phyloP scores from a whole-genome alignment of 1,284 basidiomycete species.

The Farysia itapuensis region DNA sequence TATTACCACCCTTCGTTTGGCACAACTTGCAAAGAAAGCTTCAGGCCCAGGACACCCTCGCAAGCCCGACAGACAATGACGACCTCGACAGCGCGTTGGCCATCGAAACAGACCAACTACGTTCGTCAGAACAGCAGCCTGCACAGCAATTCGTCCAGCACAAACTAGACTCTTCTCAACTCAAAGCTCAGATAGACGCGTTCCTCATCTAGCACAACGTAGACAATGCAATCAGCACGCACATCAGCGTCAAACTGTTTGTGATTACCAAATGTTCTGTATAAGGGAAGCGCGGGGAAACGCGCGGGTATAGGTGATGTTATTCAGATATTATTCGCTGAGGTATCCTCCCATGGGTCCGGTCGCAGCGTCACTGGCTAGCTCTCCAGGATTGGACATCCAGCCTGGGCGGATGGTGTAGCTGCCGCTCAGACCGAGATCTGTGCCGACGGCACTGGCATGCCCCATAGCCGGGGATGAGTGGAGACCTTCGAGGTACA shows the following conservation, averaged over 20 bases:
- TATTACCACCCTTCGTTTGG: conserved; percentile 13
- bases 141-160: conserved; percentile 3
- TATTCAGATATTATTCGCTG: too few species aligned
- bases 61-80: background rate
- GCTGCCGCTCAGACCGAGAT: background rate
- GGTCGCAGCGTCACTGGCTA: background rate
- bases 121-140: background rate
- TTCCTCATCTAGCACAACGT: conserved; percentile 31
- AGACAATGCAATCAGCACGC: too few species aligned
- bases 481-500: conserved; percentile 16
- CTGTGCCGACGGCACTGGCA: background rate
- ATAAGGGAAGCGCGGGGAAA: too few species aligned
- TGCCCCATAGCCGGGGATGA: background rate
- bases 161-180: conserved; percentile 13
- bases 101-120: background rate
- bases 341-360: too few species aligned
- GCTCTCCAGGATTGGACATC: conserved; percentile 1
- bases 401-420: background rate
- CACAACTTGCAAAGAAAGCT: conserved; percentile 1
- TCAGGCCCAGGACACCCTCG: background rate
- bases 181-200: conserved; percentile 28
- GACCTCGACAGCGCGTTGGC: background rate
- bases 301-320: too few species aligned
- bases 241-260: too few species aligned
- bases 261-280: too few species aligned